Evolutionary conservation across 2,329 filamentous ascomycete species (phyloP).

Genomic region (Aspergillus sp.): DNA sequence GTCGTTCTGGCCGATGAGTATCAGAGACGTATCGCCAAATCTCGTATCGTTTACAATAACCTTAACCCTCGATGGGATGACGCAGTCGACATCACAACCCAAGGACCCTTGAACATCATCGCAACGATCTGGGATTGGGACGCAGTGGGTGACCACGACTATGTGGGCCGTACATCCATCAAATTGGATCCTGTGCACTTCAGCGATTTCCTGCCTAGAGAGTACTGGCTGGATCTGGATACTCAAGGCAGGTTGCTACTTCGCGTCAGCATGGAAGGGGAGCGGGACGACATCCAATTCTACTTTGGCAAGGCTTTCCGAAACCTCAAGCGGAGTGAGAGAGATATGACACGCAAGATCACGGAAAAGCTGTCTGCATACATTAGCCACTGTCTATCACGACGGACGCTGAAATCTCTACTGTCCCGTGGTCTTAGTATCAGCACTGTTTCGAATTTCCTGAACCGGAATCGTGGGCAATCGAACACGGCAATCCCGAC

Average conservation of each 20-base stretch:
- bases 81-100: constrained; percentile 89
- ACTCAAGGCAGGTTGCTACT: constrained; percentile 86
- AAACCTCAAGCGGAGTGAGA: constrained; percentile 86
- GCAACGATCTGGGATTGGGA: constrained; percentile 99
- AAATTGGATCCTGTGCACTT: constrained; percentile 98
- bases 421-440: constrained; percentile 66
- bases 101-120: constrained; percentile 85
- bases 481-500: constrained; percentile 53
- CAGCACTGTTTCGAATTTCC: constrained; percentile 65
- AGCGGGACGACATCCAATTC: constrained; percentile 96
- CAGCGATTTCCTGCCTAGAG: constrained; percentile 86
- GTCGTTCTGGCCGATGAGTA: constrained; percentile 96
- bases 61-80: constrained; percentile 97
- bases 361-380: constrained; percentile 97
- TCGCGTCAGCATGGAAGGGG: constrained; percentile 95
- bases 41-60: constrained; percentile 80
- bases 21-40: constrained; percentile 92
- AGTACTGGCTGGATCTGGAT: constrained; percentile 97
- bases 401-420: constrained; percentile 68
- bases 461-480: constrained; percentile 47
- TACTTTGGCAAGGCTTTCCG: constrained; percentile 97
- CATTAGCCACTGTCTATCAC: constrained; percentile 82
- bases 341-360: constrained; percentile 96
- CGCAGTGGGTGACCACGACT: constrained; percentile 93
- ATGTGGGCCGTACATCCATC: constrained; percentile 89